Percentiles rank a stretch among this genome's conserved stretches.
phyloP scores from a whole-genome alignment of 345 rosid species.

The Arabis alpina region DNA sequence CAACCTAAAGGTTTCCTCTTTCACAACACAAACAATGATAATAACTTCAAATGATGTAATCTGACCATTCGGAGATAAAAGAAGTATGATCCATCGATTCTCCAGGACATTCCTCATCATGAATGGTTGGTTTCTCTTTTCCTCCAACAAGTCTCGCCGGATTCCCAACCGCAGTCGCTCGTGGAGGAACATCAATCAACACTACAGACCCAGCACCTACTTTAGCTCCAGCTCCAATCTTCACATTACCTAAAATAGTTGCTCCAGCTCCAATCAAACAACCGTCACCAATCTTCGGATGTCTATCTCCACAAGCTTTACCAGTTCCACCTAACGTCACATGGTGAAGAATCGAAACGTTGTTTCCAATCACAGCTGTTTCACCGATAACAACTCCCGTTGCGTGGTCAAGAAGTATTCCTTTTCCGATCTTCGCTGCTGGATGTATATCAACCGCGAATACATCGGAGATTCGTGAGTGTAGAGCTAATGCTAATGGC shows the following conservation, averaged over 20 bases:
- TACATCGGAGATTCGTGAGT: constrained; percentile 91
- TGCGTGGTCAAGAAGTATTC: constrained; percentile 87
- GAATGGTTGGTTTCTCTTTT: constrained; percentile 65
- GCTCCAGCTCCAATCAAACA: constrained; percentile 96
- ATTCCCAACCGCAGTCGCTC: constrained; percentile 89
- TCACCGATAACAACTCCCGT: constrained; percentile 93
- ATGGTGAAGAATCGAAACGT: constrained; percentile 89
- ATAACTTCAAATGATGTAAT: constrained; percentile 51
- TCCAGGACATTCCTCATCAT: constrained; percentile 76
- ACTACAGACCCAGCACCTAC: constrained; percentile 95
- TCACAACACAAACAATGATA: no score
- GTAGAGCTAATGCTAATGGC: constrained; percentile 89
- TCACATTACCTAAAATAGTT: constrained; percentile 81
- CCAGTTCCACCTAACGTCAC: constrained; percentile 96
- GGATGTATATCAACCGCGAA: constrained; percentile 97
- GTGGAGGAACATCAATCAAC: constrained; percentile 72
- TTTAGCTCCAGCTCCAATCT: constrained; percentile 89
- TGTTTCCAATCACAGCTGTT: constrained; percentile 89
- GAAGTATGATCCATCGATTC: constrained; percentile 99
- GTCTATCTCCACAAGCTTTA: constrained; percentile 76
- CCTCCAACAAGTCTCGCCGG: constrained; percentile 96
- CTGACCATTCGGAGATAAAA: constrained; percentile 91
- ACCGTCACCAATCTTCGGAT: constrained; percentile 95
- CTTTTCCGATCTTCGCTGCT: constrained; percentile 89
- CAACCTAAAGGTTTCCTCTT: no score